Percentiles rank a stretch among this genome's conserved stretches.
Evolutionary conservation across 2,329 filamentous ascomycete species (phyloP).

Genomic region (Xylariaceae sp.): DNA sequence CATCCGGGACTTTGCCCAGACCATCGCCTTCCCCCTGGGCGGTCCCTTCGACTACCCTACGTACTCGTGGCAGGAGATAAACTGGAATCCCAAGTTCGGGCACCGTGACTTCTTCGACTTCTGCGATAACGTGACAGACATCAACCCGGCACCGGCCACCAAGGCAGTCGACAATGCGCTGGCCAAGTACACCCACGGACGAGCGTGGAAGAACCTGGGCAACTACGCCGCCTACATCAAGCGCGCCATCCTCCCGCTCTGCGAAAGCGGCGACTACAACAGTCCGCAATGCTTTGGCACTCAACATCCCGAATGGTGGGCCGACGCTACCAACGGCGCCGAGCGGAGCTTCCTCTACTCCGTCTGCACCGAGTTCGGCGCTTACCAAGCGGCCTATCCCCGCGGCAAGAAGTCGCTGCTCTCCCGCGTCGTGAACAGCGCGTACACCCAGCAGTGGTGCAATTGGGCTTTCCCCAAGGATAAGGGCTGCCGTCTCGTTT

Average conservation of each 20-base stretch:
- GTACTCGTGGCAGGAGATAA: slow-evolving; percentile 49
- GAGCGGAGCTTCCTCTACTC: slow-evolving; percentile 45
- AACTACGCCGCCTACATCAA: slow-evolving; percentile 47
- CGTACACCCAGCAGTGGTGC: slow-evolving; percentile 52
- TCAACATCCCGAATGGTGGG: slow-evolving; percentile 38
- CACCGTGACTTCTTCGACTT: slow-evolving; percentile 46
- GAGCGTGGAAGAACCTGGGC: slow-evolving; percentile 45
- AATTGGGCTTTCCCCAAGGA: slow-evolving; percentile 46
- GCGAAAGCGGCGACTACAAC: slow-evolving; percentile 36
- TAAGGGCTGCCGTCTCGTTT: neutral
- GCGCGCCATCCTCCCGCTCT: slow-evolving; percentile 38
- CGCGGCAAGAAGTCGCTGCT: slow-evolving; percentile 38
- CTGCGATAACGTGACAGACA: slow-evolving; percentile 46
- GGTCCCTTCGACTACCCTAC: slow-evolving; percentile 41
- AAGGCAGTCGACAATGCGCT: slow-evolving; percentile 40
- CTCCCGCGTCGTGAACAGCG: slow-evolving; percentile 40
- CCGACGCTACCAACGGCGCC: slow-evolving; percentile 35
- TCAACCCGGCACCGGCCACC: slow-evolving; percentile 36
- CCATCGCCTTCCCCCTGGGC: slow-evolving; percentile 36
- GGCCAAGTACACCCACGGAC: slow-evolving; percentile 43
- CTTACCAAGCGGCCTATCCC: slow-evolving; percentile 42
- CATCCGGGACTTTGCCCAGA: slow-evolving; percentile 42
- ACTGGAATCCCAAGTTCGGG: slow-evolving; percentile 38
- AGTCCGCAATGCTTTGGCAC: slow-evolving; percentile 39
- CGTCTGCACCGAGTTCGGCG: slow-evolving; percentile 42